Evolutionary conservation across 176 grass and related monocot genomes (phyloP), one percentile per base, ranked within the genome.

Genomic region (Carex kokanica): DNA sequence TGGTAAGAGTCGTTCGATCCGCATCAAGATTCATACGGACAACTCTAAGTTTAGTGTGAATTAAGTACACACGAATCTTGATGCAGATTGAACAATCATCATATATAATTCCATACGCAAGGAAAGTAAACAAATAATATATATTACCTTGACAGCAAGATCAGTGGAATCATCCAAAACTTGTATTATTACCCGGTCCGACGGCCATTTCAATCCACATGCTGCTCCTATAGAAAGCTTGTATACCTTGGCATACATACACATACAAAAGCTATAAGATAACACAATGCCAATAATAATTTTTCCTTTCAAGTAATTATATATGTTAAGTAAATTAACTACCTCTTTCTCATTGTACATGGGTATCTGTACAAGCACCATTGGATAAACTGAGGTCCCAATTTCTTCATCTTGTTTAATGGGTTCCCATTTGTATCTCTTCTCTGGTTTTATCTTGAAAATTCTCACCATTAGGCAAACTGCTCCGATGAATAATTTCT

Each of bases 301-400:
- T 25, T 25, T 25, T 25, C 25, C 25, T 25, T 25, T 25, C 0
- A 25, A 25, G 25, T 25, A 25, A 25, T 25, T 25, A 25, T 25
- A 25, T 25, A 25, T 25, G 25, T 25, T 25, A 25, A 25, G 25
- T 25, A 25, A 25, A 25, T 25, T 25, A 25, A 82, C 64, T 13
- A 93, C 96, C 91, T 99, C 93, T 8, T 79, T 89, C 89, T 99
- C 96, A 87, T 99, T 99, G 91, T 89, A 99, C 96, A 99, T 99
- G 56, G 93, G 96, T 79, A 99, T 99, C 80, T 99, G 96, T 59
- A 99, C 96, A 3, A 99, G 89, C 78, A 99, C 96, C 90, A 93
- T 87, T 11, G 95, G 95, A 83, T 80, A 86, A 18, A 51, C 79
- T 5, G 40, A 2, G 41, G 6, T 64, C 15, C 82, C 59, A 16